Base-by-base conservation (phyloP, 148 eudicot genomes). In the Rhododendron williamsianum region DNA sequence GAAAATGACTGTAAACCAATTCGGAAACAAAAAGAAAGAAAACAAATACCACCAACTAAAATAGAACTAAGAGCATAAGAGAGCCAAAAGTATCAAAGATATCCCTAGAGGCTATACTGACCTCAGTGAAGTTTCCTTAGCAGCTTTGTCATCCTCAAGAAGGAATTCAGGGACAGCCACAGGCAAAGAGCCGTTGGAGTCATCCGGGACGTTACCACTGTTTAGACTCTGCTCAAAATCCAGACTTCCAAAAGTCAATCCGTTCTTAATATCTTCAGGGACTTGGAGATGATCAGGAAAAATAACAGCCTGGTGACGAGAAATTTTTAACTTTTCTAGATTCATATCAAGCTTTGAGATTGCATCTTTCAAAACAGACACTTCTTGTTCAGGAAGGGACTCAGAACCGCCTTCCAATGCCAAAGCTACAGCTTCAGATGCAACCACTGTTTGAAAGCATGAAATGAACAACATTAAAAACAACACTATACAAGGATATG, bases 261-360 rank as follows among this genome's bases (percentile, higher is more conserved):
- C 89, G 49, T 82, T 91, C 87, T 89, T 92, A 35, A 90, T 85
- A 43, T 93, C 88, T 85, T 93, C 98, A 54, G 98, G 94, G 54
- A 94, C 96, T 86, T 91, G 94, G 67, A 94, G 87, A 84, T 93
- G 93, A 81, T 93, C 88, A 36, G 96, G 98, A 77, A 93, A 91
- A 83, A 94, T 91, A 81, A 93, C 96, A 90, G 91, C 90, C 73
- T 90, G 90, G 58, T 85, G 87, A 89, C 89, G 83, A 43, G 88
- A 86, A 71, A 88, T 46, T 41, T 87, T 89, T 56, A 91, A 86
- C 58, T 92, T 92, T 73, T 85, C 91, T 76, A 83, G 82, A 90
- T 88, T 91, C 76, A 79, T 87, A 79, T 88, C 93, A 74, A 87
- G 89, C 89, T 90, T 88, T 88, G 92, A 83, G 79, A 89, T 49